Evolutionary conservation across 148 eudicot species (phyloP), one percentile per base, ranked within the genome.

Genomic region (Bassia scoparia): DNA sequence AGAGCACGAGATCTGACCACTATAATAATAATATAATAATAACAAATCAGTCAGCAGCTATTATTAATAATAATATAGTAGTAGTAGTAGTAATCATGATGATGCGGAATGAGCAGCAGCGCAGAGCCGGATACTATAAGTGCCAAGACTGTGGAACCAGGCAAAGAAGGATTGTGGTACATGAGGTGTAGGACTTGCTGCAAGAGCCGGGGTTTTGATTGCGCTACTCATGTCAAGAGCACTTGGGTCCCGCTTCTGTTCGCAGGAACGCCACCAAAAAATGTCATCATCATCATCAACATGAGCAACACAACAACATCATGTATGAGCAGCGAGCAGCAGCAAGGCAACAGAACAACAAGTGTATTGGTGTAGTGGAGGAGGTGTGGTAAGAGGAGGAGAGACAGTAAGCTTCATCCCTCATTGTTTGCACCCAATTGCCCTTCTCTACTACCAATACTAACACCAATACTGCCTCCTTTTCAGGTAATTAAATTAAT

Each of bases 71-170:
- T 21, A 69, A 10, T 20, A 56, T 21, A 56, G 2, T 59, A 31
- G 20, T 6, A 35, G 1, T 34, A 61, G 12, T 31, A 34, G 67
- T 10, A 23, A 35, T n/a, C 0, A 64, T 64, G 76, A 70, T 60
- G 67, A 74, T 74, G 72, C 5, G 65, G 53, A 30, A 63, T 76
- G 43, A 63, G 44, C 4, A 34, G 70, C 10, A 46, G 60, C 6
- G 7, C 53, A 5, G 79, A 8, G 59, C 67, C 16, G 37, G 46
- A 67, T 1, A 67, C 61, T 1, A 72, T 82, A 18, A 80, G 72
- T 83, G 85, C 34, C 85, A 79, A 31, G 85, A 83, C 29, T 83
- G 85, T n/a, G 85, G 85, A 83, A 83, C 75, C 85, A 83, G 72
- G 85, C 85, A 0, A 83, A 83, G 64, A 83, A 79, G 24, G 85